Percentiles rank a stretch among this genome's conserved stretches.
phyloP scores from a whole-genome alignment of 208 protist species.

The Porcisia deanei region DNA sequence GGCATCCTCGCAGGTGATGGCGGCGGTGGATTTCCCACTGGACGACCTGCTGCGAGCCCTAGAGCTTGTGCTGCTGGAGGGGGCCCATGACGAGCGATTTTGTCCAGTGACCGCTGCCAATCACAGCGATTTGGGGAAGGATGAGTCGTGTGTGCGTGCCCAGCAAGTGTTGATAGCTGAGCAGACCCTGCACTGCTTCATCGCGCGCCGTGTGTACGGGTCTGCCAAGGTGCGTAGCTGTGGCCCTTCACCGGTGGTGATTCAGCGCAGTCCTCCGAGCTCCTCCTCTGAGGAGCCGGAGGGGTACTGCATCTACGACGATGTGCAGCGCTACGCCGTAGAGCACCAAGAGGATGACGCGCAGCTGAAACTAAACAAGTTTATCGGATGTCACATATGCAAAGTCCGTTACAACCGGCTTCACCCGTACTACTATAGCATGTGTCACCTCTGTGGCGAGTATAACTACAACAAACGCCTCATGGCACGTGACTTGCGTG shows the following conservation, averaged over 20 bases:
- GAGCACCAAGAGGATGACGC: slow-evolving; percentile 41
- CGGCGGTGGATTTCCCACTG: slow-evolving; percentile 20
- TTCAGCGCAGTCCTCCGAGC: slow-evolving; percentile 49
- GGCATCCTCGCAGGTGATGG: slow-evolving; percentile 3
- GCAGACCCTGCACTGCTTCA: slow-evolving; percentile 68
- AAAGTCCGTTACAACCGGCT: slow-evolving; percentile 86
- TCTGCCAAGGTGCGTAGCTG: slow-evolving; percentile 30
- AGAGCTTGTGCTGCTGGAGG: slow-evolving; percentile 51
- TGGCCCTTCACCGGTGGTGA: slow-evolving; percentile 55
- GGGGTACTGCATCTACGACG: slow-evolving; percentile 70
- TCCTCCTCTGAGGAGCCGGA: slow-evolving; percentile 73
- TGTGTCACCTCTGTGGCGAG: slow-evolving; percentile 95
- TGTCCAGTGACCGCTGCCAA: slow-evolving; percentile 3
- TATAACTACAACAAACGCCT: slow-evolving; percentile 96
- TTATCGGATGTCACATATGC: slow-evolving; percentile 86
- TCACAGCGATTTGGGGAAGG: background rate
- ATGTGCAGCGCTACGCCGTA: slow-evolving; percentile 66
- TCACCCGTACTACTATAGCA: slow-evolving; percentile 97
- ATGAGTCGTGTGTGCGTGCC: background rate
- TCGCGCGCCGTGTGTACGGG: slow-evolving; percentile 68
- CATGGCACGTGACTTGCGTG: slow-evolving; percentile 88
- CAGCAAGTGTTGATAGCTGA: slow-evolving; percentile 27
- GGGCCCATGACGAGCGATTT: slow-evolving; percentile 31
- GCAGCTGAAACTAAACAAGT: slow-evolving; percentile 51
- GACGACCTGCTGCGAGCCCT: slow-evolving; percentile 42